Percentiles rank a stretch among this genome's conserved stretches.
Conservation (phyloP, 83 land plant species). For the Picea engelmannii region DNA sequence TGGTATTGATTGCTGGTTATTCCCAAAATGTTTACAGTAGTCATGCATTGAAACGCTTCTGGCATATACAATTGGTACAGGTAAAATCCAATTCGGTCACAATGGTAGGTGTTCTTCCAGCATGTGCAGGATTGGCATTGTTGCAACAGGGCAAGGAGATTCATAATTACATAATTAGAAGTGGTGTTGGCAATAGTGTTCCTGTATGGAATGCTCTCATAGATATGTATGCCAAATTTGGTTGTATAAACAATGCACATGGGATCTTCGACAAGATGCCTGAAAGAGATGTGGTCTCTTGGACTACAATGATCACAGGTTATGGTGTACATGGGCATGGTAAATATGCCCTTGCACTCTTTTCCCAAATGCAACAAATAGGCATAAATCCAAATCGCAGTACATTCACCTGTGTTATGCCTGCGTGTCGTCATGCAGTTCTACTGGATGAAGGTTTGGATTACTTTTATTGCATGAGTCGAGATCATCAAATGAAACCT, state of each 20-base stretch:
- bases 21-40: slow-evolving; percentile 39
- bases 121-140: slow-evolving; percentile 49
- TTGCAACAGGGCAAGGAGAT: slow-evolving; percentile 44
- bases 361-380: neutral
- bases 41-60: slow-evolving; percentile 41
- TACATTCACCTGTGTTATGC: slow-evolving; percentile 21
- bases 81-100: slow-evolving; percentile 48
- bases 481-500: slow-evolving; percentile 23
- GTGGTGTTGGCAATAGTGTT: slow-evolving; percentile 27
- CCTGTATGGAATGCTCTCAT: slow-evolving; percentile 60
- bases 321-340: slow-evolving; percentile 46
- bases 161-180: slow-evolving; percentile 42
- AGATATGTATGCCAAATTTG: slow-evolving; percentile 76
- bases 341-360: slow-evolving; percentile 37
- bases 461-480: slow-evolving; percentile 30
- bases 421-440: slow-evolving; percentile 28
- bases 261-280: slow-evolving; percentile 44
- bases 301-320: slow-evolving; percentile 75
- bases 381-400: slow-evolving; percentile 52
- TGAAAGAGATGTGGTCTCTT: slow-evolving; percentile 47
- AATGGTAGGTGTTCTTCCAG: slow-evolving; percentile 51
- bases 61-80: slow-evolving; percentile 27
- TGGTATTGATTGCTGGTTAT: slow-evolving; percentile 56
- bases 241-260: slow-evolving; percentile 49
- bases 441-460: slow-evolving; percentile 23